Percentiles rank a stretch among this genome's conserved stretches.
phyloP scores from a whole-genome alignment of 2,329 filamentous ascomycete genomes.

The Penicillium sp. region DNA sequence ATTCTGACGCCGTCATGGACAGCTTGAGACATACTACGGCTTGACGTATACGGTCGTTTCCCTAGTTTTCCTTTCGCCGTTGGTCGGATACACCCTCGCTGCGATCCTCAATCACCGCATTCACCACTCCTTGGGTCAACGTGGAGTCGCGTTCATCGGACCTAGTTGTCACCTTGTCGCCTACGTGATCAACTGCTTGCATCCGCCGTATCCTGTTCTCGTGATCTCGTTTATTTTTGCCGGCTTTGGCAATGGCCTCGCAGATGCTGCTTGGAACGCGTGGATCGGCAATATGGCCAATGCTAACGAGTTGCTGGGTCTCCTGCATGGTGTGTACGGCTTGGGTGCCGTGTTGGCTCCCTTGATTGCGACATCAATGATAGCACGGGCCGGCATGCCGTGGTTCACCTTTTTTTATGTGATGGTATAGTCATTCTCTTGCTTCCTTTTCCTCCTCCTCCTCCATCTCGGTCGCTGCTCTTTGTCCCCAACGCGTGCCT shows the following conservation, averaged over 20 bases:
- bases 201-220: conserved; percentile 40
- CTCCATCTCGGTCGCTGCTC: no score
- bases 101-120: conserved; percentile 43
- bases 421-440: conserved; percentile 49
- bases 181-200: conserved; percentile 32
- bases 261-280: conserved; percentile 54
- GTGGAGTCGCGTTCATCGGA: conserved; percentile 62
- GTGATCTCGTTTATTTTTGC: conserved; percentile 37
- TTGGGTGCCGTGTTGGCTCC: conserved; percentile 64
- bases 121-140: conserved; percentile 52
- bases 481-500: no score
- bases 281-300: conserved; percentile 67
- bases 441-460: neutral
- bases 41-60: conserved; percentile 47
- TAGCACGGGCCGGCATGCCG: conserved; percentile 53
- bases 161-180: conserved; percentile 44
- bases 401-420: conserved; percentile 76
- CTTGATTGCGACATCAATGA: conserved; percentile 65
- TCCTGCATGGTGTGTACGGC: conserved; percentile 70
- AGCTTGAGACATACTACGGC: conserved; percentile 45
- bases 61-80: conserved; percentile 45
- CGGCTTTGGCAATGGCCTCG: conserved; percentile 39
- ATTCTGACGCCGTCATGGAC: neutral
- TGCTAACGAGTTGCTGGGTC: conserved; percentile 66
- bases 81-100: conserved; percentile 43